These are phyloP conservation scores for Colletotrichum navitas DNA, from an alignment of 2,329 filamentous ascomycete species.

Conservation along the genomic window DNA sequence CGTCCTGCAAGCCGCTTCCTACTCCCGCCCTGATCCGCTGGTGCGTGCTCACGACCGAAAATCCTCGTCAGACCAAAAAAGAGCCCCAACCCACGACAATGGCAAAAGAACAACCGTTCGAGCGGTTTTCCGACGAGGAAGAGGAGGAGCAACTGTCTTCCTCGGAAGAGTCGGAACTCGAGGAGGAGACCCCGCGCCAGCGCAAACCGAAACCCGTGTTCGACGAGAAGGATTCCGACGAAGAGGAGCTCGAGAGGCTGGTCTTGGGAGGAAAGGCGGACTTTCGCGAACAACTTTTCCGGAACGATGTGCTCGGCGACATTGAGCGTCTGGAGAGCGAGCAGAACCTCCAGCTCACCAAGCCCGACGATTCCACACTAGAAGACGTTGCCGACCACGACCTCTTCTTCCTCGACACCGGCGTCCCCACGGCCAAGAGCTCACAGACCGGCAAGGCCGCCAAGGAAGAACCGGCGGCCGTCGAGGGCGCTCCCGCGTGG, in stretches of 20 bases:
- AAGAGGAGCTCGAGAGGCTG: conserved; percentile 87
- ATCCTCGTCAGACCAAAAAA: conserved; percentile 7
- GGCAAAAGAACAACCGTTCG: conserved; percentile 43
- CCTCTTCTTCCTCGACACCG: conserved; percentile 86
- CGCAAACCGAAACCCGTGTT: conserved; percentile 45
- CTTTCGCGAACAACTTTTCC: conserved; percentile 81
- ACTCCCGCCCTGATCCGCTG: conserved; percentile 7
- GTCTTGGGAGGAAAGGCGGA: conserved; percentile 90
- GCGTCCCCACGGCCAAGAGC: conserved; percentile 57
- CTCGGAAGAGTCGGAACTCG: conserved; percentile 44
- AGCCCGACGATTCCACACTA: conserved; percentile 62
- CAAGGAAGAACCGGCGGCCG: conserved; percentile 40
- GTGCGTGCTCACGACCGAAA: conserved; percentile 18
- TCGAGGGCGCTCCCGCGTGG: conserved; percentile 75
- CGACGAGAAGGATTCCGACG: conserved; percentile 81
- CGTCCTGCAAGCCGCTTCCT: conserved; percentile 8
- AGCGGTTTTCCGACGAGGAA: conserved; percentile 42
- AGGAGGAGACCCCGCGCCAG: conserved; percentile 45
- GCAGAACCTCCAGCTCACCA: conserved; percentile 48
- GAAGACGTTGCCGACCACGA: conserved; percentile 80
- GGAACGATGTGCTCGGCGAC: conserved; percentile 57
- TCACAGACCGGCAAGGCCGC: conserved; percentile 49
- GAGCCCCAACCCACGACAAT: conserved; percentile 25
- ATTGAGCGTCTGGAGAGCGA: conserved; percentile 50
- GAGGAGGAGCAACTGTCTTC: conserved; percentile 38